Evolutionary conservation across 306 rosid species (phyloP).

Genomic region (Corylus heterophylla): DNA sequence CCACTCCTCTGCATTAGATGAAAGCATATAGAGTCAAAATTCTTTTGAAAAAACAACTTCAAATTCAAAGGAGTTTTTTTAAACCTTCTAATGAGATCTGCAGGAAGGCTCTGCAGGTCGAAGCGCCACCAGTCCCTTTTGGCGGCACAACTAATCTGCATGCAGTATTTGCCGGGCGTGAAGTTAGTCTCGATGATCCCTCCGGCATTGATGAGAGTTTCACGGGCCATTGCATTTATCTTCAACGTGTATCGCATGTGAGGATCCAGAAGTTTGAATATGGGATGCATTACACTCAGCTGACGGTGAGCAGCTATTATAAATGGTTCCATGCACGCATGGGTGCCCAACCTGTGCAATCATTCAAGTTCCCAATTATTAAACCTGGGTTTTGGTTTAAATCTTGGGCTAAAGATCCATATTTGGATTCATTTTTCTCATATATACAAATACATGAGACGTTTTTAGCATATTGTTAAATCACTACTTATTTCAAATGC

Average conservation of each 20-base stretch:
- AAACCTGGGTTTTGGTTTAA: too few relatives aligned
- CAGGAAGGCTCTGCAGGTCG: conserved; percentile 40
- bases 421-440: too few relatives aligned
- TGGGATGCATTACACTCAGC: conserved; percentile 50
- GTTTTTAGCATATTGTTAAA: too few relatives aligned
- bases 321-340: conserved; percentile 44
- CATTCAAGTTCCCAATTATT: background rate
- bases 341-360: conserved; percentile 41
- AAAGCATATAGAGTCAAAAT: background rate
- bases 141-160: conserved; percentile 40
- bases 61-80: background rate
- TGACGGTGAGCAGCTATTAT: conserved; percentile 46
- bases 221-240: conserved; percentile 37
- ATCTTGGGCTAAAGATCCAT: too few relatives aligned
- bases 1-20: conserved; percentile 32
- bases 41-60: background rate
- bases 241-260: conserved; percentile 42
- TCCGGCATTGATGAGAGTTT: conserved; percentile 32
- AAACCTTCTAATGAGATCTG: conserved; percentile 44
- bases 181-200: conserved; percentile 34
- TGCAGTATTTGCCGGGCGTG: conserved; percentile 37
- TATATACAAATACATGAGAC: too few relatives aligned
- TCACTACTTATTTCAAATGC: too few relatives aligned
- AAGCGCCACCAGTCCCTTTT: conserved; percentile 42
- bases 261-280: conserved; percentile 45